These are phyloP conservation scores for Pythium chondricola DNA, from an alignment of 352 stramenopile species.

Conservation along the genomic window DNA sequence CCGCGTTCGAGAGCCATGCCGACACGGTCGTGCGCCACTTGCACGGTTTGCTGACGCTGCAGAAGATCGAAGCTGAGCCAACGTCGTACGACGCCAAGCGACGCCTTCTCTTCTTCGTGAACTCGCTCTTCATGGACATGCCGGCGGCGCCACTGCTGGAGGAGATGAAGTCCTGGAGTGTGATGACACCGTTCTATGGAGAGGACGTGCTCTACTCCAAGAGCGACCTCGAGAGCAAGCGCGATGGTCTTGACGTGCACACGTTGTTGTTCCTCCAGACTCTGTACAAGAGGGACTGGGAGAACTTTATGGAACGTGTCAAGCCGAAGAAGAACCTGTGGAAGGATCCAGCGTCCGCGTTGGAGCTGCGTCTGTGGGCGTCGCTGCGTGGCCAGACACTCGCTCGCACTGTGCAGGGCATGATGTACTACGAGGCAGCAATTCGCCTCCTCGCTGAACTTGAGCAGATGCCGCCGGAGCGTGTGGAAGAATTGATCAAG, in stretches of 20 bases:
- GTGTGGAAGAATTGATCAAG: constrained; percentile 95
- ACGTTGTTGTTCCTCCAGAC: constrained; percentile 92
- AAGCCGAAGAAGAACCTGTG: constrained; percentile 91
- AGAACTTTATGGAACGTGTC: constrained; percentile 96
- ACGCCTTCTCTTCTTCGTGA: constrained; percentile 98
- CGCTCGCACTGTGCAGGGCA: constrained; percentile 95
- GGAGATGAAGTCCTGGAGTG: constrained; percentile 98
- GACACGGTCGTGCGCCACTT: constrained; percentile 86
- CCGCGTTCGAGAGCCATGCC: constrained; percentile 73
- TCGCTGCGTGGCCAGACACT: constrained; percentile 97
- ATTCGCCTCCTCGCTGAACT: constrained; percentile 96
- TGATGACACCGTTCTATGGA: constrained; percentile 98
- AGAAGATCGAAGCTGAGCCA: constrained; percentile 96
- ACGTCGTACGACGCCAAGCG: constrained; percentile 94
- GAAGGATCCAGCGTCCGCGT: constrained; percentile 79
- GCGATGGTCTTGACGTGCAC: constrained; percentile 89
- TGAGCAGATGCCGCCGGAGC: constrained; percentile 86
- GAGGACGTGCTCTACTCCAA: constrained; percentile 98
- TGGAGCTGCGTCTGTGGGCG: constrained; percentile 96
- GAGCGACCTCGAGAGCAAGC: constrained; percentile 94
- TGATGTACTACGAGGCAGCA: constrained; percentile 99
- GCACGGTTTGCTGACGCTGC: constrained; percentile 92
- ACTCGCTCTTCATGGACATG: constrained; percentile 99
- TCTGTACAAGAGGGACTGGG: constrained; percentile 97
- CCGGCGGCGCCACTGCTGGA: constrained; percentile 93